These are phyloP conservation scores for Citrus trifoliata DNA, from an alignment of 345 rosid genomes.

Conservation along the genomic window DNA sequence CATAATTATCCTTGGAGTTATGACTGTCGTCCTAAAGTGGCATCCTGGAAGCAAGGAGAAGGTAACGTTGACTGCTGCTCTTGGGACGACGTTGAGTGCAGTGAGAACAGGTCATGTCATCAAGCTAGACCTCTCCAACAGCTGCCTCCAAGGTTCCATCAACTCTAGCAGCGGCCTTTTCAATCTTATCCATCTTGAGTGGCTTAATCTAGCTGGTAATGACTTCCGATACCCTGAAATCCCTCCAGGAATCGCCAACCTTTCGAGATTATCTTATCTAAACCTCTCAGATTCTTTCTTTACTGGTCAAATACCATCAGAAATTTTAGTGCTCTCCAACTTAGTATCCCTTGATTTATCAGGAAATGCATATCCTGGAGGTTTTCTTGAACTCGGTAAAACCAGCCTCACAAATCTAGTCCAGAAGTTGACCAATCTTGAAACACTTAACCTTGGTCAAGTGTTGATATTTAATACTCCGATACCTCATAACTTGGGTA, in stretches of 20 bases:
- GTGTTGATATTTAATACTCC: background rate
- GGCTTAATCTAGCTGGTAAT: background rate
- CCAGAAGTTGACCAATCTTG: slow-evolving; percentile 5
- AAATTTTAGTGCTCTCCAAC: background rate
- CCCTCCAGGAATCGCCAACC: background rate
- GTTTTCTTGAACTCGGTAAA: background rate
- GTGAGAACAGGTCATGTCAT: background rate
- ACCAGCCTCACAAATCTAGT: background rate
- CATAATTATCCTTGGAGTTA: too few species aligned
- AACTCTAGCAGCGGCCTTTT: slow-evolving; percentile 1
- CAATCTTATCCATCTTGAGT: background rate
- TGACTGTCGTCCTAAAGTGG: background rate
- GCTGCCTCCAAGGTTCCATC: background rate
- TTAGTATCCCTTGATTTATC: slow-evolving; percentile 18
- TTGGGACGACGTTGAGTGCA: background rate
- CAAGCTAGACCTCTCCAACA: background rate
- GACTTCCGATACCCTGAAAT: background rate
- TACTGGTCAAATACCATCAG: background rate
- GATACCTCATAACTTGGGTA: background rate
- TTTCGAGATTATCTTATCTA: background rate
- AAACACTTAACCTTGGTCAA: background rate
- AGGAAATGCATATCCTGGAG: accelerated
- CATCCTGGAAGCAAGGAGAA: background rate
- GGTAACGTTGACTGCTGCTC: background rate
- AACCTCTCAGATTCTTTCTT: background rate